phyloP scores from a whole-genome alignment of 2,329 filamentous ascomycete species.

The Proliferodiscus dingleyae region DNA sequence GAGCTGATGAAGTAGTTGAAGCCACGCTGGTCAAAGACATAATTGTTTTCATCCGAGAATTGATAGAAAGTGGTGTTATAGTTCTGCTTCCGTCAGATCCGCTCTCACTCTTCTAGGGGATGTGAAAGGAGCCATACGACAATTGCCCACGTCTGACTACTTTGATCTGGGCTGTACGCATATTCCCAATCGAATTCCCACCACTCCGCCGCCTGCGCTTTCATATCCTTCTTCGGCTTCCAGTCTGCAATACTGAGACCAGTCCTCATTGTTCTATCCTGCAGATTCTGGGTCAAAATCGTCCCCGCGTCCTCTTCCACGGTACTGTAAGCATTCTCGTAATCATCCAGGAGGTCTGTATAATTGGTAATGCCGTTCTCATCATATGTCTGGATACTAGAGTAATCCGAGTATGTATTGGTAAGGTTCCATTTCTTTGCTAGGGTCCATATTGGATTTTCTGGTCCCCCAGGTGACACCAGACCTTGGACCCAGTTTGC shows the following conservation, averaged over 20 bases:
- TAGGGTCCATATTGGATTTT: constrained; percentile 60
- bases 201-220: constrained; percentile 58
- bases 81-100: constrained; percentile 1
- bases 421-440: constrained; percentile 53
- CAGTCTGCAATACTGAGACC: constrained; percentile 57
- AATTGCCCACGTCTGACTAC: constrained; percentile 22
- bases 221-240: constrained; percentile 53
- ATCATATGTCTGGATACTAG: constrained; percentile 55
- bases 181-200: constrained; percentile 56
- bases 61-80: constrained; percentile 60
- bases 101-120: background rate
- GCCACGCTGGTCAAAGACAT: constrained; percentile 56
- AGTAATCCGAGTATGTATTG: constrained; percentile 55
- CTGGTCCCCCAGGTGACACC: constrained; percentile 34
- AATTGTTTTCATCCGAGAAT: constrained; percentile 57
- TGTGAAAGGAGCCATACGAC: constrained; percentile 15
- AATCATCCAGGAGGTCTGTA: constrained; percentile 44
- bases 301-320: constrained; percentile 50
- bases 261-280: constrained; percentile 56
- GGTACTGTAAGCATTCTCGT: constrained; percentile 40
- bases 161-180: constrained; percentile 43
- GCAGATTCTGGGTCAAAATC: constrained; percentile 53
- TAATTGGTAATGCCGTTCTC: constrained; percentile 51
- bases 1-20: constrained; percentile 53
- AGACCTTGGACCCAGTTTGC: constrained; percentile 59